A percentile compares a stretch with the other conserved stretches of the same genome.
Evolutionary conservation across 2,329 filamentous ascomycete genomes (phyloP).

Genomic region (Aspergillus phoenicis): DNA sequence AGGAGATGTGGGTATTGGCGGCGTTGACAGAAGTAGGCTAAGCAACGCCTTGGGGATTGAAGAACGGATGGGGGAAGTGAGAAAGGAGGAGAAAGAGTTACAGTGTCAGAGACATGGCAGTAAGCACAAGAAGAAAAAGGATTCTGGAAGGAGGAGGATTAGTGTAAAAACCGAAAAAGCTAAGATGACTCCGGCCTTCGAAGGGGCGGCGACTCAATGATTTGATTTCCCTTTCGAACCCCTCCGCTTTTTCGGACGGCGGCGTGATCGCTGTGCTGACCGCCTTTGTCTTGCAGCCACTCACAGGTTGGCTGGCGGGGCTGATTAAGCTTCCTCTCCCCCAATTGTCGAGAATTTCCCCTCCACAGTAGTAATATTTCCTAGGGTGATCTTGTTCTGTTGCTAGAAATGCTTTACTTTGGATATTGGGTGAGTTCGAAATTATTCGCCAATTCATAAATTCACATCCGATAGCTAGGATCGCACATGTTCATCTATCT

Average conservation of each 20-base stretch:
- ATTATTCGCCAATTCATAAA: too few relatives aligned
- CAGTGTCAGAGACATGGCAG: background rate
- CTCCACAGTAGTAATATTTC: background rate
- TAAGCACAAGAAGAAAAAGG: background rate
- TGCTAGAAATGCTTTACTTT: background rate
- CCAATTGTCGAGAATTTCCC: background rate
- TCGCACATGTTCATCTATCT: too few relatives aligned
- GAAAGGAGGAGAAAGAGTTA: background rate
- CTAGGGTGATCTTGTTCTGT: background rate
- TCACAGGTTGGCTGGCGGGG: background rate
- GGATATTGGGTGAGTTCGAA: background rate
- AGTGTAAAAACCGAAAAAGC: background rate
- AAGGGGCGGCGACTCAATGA: background rate
- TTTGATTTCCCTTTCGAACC: background rate
- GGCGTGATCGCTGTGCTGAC: background rate
- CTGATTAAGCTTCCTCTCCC: background rate
- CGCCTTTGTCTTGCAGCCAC: background rate
- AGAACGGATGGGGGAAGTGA: background rate
- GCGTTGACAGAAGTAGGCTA: background rate
- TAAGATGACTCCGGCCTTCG: slow-evolving; percentile 1
- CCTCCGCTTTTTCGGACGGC: background rate
- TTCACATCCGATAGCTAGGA: too few relatives aligned
- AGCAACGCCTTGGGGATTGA: background rate
- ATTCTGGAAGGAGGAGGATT: background rate
- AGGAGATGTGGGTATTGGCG: background rate